Percentiles rank a stretch among this genome's conserved stretches.
Conservation (phyloP, 148 eudicot genomes). For the Salicornia ramosissima region DNA sequence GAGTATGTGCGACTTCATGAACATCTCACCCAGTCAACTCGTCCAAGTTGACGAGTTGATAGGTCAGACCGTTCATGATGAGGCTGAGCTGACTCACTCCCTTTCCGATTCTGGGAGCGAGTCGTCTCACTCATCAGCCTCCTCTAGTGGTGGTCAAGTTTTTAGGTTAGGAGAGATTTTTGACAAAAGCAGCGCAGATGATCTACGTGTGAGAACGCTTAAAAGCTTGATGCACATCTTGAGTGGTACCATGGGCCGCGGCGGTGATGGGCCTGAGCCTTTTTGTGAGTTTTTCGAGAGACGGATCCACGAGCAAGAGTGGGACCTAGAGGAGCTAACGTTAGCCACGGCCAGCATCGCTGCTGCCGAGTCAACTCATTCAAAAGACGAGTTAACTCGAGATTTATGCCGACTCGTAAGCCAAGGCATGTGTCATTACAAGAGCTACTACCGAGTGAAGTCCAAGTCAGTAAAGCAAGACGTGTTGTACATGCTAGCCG, state of each 20-base stretch:
- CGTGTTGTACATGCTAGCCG: slow-evolving; percentile 42
- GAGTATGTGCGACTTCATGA: slow-evolving; percentile 36
- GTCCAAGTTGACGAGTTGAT: slow-evolving; percentile 42
- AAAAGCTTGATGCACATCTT: slow-evolving; percentile 37
- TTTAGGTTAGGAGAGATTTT: slow-evolving; percentile 32
- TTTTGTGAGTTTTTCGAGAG: neutral
- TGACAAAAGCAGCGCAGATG: slow-evolving; percentile 42
- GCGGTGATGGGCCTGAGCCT: neutral
- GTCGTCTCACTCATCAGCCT: neutral
- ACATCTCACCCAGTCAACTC: slow-evolving; percentile 41
- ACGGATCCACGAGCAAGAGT: slow-evolving; percentile 19
- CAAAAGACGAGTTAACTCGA: slow-evolving; percentile 11
- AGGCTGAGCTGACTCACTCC: slow-evolving; percentile 39
- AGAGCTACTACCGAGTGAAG: slow-evolving; percentile 49
- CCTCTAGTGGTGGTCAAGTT: slow-evolving; percentile 15
- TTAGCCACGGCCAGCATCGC: slow-evolving; percentile 24
- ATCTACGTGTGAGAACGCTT: slow-evolving; percentile 46
- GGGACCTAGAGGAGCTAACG: slow-evolving; percentile 38
- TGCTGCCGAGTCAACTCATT: neutral
- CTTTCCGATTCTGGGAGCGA: neutral
- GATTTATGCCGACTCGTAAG: slow-evolving; percentile 2
- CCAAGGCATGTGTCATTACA: slow-evolving; percentile 48
- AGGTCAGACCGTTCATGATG: slow-evolving; percentile 35
- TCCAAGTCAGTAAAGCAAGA: slow-evolving; percentile 31
- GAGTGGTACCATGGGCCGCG: slow-evolving; percentile 20